Percentiles rank a stretch among this genome's conserved stretches.
Evolutionary conservation across 139 green algal species (phyloP).

Genomic region (Picochlorum sp.): DNA sequence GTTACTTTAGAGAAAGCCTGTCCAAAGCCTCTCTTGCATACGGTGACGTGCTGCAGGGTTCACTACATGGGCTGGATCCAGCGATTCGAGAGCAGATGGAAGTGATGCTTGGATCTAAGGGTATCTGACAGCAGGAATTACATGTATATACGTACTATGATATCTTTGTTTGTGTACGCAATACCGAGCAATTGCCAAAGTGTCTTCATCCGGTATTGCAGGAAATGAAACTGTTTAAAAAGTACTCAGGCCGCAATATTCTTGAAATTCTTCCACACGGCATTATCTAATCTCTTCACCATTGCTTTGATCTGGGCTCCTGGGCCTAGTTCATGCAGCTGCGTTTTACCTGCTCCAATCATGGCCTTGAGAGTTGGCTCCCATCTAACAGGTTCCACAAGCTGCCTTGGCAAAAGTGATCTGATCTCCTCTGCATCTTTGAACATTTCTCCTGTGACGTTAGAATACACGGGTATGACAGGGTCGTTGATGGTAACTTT

Average conservation of each 20-base stretch:
- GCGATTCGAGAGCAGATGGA: too few species aligned
- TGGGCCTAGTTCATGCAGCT: constrained; percentile 80
- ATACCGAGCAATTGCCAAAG: too few species aligned
- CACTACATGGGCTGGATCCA: too few species aligned
- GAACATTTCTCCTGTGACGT: constrained; percentile 79
- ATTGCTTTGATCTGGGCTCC: constrained; percentile 92
- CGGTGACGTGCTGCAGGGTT: too few species aligned
- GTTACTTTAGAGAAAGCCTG: constrained; percentile 34
- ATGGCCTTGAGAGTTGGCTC: constrained; percentile 43
- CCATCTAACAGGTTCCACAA: constrained; percentile 80
- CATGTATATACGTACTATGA: too few species aligned
- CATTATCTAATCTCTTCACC: constrained; percentile 69
- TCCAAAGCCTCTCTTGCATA: constrained; percentile 1
- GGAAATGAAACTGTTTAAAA: background rate
- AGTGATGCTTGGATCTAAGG: too few species aligned
- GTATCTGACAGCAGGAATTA: too few species aligned
- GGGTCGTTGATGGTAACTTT: constrained; percentile 56
- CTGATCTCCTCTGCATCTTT: constrained; percentile 37
- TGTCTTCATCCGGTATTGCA: background rate
- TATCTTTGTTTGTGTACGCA: too few species aligned
- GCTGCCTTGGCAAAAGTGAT: constrained; percentile 63
- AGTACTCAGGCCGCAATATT: constrained; percentile 41
- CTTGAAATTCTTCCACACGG: constrained; percentile 55
- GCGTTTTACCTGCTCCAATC: constrained; percentile 42
- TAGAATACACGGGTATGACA: constrained; percentile 72